Conservation (phyloP, 2,329 filamentous ascomycete species). For the Aspergillus caelatus region DNA sequence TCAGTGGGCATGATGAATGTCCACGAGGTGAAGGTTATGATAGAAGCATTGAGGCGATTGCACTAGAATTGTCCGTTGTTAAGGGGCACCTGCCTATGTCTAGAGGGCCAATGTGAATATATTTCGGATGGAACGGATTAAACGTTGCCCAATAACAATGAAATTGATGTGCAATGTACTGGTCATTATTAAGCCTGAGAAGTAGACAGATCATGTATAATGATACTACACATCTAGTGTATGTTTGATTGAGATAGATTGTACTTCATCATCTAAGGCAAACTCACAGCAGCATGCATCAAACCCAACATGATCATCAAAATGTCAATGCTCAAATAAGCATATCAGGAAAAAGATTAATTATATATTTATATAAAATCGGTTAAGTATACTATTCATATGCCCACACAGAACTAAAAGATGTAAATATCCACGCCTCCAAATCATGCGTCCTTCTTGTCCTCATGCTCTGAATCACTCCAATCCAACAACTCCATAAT, state of each 20-base stretch:
- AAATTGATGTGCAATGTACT: background rate
- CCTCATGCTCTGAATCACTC: slow-evolving; percentile 46
- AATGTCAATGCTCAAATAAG: background rate
- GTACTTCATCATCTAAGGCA: background rate
- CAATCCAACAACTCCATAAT: slow-evolving; percentile 69
- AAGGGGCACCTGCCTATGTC: background rate
- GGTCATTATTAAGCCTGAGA: background rate
- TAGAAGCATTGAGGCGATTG: slow-evolving; percentile 58
- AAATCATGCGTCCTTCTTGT: slow-evolving; percentile 21
- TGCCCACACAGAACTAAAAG: background rate
- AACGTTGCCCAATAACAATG: background rate
- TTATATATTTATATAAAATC: background rate
- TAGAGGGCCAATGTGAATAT: background rate
- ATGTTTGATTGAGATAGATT: background rate
- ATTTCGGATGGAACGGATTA: background rate
- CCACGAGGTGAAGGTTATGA: slow-evolving; percentile 64
- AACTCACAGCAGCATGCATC: background rate
- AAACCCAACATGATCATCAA: background rate
- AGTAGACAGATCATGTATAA: background rate
- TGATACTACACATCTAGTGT: background rate
- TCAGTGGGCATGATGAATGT: slow-evolving; percentile 56
- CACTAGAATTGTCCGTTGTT: slow-evolving; percentile 35
- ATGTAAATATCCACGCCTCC: background rate
- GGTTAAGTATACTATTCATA: background rate
- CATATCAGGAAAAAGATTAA: background rate